Conservation (phyloP, 345 rosid species). For the Xanthoceras sorbifolium region DNA sequence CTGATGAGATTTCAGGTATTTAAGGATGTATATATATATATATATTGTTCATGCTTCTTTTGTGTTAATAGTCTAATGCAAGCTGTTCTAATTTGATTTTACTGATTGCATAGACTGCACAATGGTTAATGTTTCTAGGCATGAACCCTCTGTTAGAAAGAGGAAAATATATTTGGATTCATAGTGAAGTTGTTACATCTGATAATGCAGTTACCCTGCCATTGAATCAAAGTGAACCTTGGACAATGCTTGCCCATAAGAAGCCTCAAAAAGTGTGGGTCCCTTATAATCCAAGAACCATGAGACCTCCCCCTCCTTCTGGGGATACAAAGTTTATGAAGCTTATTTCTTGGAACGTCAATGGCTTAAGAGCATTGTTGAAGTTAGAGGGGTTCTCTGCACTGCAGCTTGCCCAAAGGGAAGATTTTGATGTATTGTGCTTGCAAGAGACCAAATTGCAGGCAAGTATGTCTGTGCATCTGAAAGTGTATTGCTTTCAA, state of each 20-base stretch:
- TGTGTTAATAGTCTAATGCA: not conserved
- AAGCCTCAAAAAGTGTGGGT: conserved; percentile 89
- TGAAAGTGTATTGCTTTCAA: not conserved
- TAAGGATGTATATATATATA: not conserved
- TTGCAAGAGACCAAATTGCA: conserved; percentile 94
- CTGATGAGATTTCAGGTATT: conserved; percentile 41
- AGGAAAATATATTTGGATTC: conserved; percentile 38
- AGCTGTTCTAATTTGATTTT: conserved; percentile 6
- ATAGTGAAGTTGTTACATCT: conserved; percentile 26
- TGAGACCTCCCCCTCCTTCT: conserved; percentile 66
- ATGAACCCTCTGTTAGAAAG: conserved; percentile 29
- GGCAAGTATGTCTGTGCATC: conserved; percentile 42
- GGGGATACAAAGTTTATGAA: conserved; percentile 53
- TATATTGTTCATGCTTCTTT: not conserved
- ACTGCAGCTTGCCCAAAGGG: conserved; percentile 77
- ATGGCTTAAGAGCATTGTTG: conserved; percentile 82
- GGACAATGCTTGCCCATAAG: conserved; percentile 89
- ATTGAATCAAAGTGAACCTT: conserved; percentile 57
- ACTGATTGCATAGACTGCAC: not conserved
- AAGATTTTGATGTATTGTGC: conserved; percentile 83
- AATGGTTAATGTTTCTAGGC: conserved; percentile 32
- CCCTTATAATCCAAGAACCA: conserved; percentile 74
- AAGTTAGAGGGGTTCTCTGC: conserved; percentile 75
- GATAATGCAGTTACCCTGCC: conserved; percentile 27
- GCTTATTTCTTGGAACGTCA: conserved; percentile 94